Base-by-base conservation (phyloP, 2,329 filamentous ascomycete genomes). In the Sphaceloma murrayae region DNA sequence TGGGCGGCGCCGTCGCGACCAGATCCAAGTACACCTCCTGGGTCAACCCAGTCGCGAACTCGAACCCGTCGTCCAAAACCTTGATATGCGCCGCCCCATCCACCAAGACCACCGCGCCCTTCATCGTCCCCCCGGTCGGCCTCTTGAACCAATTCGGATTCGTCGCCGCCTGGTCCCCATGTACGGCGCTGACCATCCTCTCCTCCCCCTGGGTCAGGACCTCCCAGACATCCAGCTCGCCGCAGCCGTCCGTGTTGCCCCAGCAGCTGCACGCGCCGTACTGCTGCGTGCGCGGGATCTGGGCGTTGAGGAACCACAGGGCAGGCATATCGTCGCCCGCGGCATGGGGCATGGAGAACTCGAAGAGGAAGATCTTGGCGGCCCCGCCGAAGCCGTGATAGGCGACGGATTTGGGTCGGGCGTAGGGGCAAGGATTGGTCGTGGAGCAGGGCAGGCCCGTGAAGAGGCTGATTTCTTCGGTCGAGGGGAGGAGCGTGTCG, bases 281-380 rank as follows among this genome's bases (percentile, higher is more conserved):
- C 36, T 46, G 45, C 29, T 46, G 45, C n/a, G 45, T 46, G 27
- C 45, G 34, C 29, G 45, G 45, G 19, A 46, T 46, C 16, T 30
- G 45, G 2, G 45, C 45, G 45, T 46, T 46, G 4, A 46, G 45
- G 24, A 46, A 34, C 45, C 45, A 46, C 3, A 46, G 16, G 3
- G 45, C 45, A 17, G 45, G 45, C 45, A 39, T 38, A 30, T 46
- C 17, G 7, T 10, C 26, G 10, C 45, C 45, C 27, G 16, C 9
- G 42, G 26, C 44, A 36, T 46, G 5, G 34, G 45, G 45, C 45
- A 46, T 46, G 17, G 5, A 19, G 45, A 46, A 46, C 19, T 46
- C 45, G 34, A 46, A 43, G 34, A 46, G 45, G 36, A 46, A 46
- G 36, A 46, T 42, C 19, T 46, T 46, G 17, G 9, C 2, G 19